Evolutionary conservation across 768 basidiomycete species (phyloP), one percentile per base, ranked within the genome.

Genomic region (Suillus lakei): DNA sequence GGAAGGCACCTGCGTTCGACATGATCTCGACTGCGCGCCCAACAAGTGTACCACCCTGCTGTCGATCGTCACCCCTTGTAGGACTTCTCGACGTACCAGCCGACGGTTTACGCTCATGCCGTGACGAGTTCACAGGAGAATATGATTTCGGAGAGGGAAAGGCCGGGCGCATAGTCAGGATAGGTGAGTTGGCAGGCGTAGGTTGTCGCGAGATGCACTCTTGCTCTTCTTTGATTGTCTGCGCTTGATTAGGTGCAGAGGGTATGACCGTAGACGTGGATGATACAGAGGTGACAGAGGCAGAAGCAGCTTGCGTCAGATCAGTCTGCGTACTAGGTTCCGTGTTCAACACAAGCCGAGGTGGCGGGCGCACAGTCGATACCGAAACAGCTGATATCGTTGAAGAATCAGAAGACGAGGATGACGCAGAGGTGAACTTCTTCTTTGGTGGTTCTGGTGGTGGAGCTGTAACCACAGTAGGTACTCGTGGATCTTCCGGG

Each of bases 11-110:
- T 2, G 94, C 94, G 60, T 85, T 88, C 51, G 86, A 89, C 64
- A 95, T 91, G 46, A 96, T 91, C 61, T 91, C 92, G 23, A 89
- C 91, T 28, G 93, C 88, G 56, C 86, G 81, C 18, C 85, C 84
- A 28, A 86, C 85, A 26, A 90, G 77, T 43, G 81, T 84, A 5
- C 80, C 83, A 26, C 65, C 65, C 32, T 73, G 75, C 23, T 73
- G 75, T 66, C 75, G 75, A 44, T 76, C 73, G 21, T 74, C 70
- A 72, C 74, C 54, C 69, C 75, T 71, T 5, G 60, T 65, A 26
- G 76, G 76, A 64, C 76, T 77, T 28, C 67, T 67, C 36, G 72
- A 72, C 28, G 62, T 58, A 26, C 69, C 66, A 4, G 66, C 65
- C 8, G 72, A 68, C n/a, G 60, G 10, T 51, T 46, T 75, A 56